Conservation (phyloP, 768 basidiomycete genomes). For the Termitomyces sp. region DNA sequence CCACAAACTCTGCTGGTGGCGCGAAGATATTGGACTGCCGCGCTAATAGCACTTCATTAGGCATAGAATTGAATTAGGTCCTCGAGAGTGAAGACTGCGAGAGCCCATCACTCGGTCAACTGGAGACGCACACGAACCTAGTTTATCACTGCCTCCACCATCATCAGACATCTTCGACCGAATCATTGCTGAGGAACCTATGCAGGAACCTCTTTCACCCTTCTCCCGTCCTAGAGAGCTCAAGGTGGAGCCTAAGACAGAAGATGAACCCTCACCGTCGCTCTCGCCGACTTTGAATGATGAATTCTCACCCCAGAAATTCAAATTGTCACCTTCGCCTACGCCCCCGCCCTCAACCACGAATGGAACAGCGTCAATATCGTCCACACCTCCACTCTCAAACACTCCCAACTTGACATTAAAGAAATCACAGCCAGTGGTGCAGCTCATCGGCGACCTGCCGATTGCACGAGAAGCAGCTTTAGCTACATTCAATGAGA, state of each 20-base stretch:
- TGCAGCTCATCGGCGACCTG: conserved; percentile 79
- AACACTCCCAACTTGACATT: conserved; percentile 22
- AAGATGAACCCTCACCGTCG: conserved; percentile 28
- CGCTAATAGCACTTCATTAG: neutral
- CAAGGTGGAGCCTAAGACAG: conserved; percentile 30
- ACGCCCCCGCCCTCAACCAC: conserved; percentile 30
- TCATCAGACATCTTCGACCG: conserved; percentile 22
- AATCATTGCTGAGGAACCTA: conserved; percentile 19
- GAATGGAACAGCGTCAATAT: conserved; percentile 33
- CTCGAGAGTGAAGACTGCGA: conserved; percentile 16
- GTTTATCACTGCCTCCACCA: conserved; percentile 19
- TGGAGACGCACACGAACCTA: conserved; percentile 10
- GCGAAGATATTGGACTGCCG: conserved; percentile 4
- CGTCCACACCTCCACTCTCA: conserved; percentile 38
- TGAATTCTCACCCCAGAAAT: conserved; percentile 30
- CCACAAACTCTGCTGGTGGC: conserved; percentile 5
- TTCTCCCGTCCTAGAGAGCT: conserved; percentile 27
- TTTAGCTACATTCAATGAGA: conserved; percentile 66
- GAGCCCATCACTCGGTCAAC: conserved; percentile 20
- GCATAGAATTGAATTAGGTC: conserved; percentile 15
- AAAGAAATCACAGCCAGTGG: conserved; percentile 35
- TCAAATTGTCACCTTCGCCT: conserved; percentile 32
- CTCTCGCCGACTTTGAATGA: conserved; percentile 35
- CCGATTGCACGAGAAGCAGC: conserved; percentile 76
- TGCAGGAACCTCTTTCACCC: conserved; percentile 24